These are phyloP conservation scores for Russula sp. DNA, from an alignment of 768 basidiomycete species.

Conservation along the genomic window DNA sequence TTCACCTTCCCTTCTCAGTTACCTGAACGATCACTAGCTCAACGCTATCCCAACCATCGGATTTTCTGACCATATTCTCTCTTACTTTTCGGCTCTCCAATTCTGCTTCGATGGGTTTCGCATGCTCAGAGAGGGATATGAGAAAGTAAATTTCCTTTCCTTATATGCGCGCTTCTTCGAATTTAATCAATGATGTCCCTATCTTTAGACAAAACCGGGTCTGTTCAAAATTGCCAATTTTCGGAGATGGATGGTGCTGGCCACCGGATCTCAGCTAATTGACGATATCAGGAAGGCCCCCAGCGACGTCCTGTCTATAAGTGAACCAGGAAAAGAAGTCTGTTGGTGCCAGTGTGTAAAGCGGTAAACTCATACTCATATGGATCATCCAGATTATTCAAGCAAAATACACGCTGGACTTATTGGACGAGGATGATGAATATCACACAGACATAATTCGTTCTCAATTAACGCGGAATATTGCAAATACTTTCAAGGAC, in stretches of 20 bases:
- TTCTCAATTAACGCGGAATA: constrained; percentile 2
- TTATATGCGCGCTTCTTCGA: too few relatives aligned
- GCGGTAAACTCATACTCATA: not conserved
- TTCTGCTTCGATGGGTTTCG: too few relatives aligned
- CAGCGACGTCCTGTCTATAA: not conserved
- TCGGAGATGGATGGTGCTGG: not conserved
- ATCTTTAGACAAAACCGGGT: not conserved
- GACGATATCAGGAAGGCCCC: not conserved
- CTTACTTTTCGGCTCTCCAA: too few relatives aligned
- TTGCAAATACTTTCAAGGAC: not conserved
- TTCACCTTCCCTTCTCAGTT: too few relatives aligned
- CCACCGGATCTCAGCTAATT: not conserved
- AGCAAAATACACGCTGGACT: not conserved
- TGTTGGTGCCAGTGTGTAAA: not conserved
- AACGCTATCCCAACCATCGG: too few relatives aligned
- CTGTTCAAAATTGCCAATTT: not conserved
- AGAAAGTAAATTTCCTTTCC: too few relatives aligned
- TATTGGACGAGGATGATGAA: not conserved
- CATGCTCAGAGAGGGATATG: too few relatives aligned
- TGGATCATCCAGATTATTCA: not conserved
- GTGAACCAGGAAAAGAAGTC: not conserved
- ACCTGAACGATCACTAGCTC: too few relatives aligned
- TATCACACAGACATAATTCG: not conserved
- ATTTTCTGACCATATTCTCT: too few relatives aligned
- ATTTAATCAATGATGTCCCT: too few relatives aligned